Evolutionary conservation across 345 rosid genomes (phyloP), one percentile per base, ranked within the genome.

Genomic region (Eucalyptus cloeziana): DNA sequence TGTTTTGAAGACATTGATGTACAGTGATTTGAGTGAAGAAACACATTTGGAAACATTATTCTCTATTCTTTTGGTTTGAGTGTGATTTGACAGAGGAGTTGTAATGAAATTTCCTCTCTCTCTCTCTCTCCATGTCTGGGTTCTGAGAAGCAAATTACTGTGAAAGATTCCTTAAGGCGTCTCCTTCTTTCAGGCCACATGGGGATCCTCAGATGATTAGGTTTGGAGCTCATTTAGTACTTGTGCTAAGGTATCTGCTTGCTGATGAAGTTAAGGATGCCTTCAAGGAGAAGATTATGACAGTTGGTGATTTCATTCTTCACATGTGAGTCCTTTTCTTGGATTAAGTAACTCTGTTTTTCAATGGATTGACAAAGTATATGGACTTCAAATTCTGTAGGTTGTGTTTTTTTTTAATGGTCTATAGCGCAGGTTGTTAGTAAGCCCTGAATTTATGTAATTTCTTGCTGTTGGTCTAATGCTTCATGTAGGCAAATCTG

Each of bases 121-220:
- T 62, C 58, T 19, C 69, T 54, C 31, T 62, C 31, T 67, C 64
- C 81, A 37, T 76, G 83, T 76, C 15, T 76, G 45, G 83, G 47
- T 37, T 76, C 83, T 76, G 83, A 76, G 83, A 76, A 76, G 83
- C 44, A 40, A 76, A 25, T 76, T 76, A 21, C 85, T 40, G 30
- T 6, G 27, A 76, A 43, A 40, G 47, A 40, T 76, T 76, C 83
- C 27, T 76, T 40, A 21, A 40, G 47, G 85, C 14, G 2, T 76
- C 25, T 24, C 85, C 85, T 71, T 71, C 81, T 87, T 51, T 40
- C 95, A 98, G 99, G 97, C 98, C 98, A 88, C 97, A 96, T 91
- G 99, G 98, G 87, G 98, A 98, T 94, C 97, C 99, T 91, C 97
- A 98, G 89, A 94, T 98, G 98, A 97, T 98, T 69, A 94, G 97